These are phyloP conservation scores for Syncephalastrum sp. DNA, from an alignment of 371 early-diverging fungal species.

Conservation along the genomic window DNA sequence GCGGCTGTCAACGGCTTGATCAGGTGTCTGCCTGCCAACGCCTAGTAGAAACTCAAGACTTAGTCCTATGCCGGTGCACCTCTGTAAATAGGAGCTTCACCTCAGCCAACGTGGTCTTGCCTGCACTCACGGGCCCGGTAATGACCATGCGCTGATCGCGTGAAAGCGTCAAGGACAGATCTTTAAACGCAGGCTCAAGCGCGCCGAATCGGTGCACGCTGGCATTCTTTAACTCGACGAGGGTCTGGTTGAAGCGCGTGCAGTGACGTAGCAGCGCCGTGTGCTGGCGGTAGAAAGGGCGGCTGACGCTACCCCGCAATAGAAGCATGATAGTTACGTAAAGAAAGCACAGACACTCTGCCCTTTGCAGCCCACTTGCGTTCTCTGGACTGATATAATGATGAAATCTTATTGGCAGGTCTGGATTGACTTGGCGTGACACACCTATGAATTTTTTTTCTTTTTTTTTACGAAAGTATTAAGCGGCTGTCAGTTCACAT, in stretches of 20 bases:
- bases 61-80: neutral
- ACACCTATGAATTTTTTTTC: too few relatives aligned
- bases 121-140: constrained; percentile 48
- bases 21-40: constrained; percentile 41
- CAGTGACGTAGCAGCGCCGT: neutral
- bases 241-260: constrained; percentile 4
- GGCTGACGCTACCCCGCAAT: too few relatives aligned
- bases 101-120: constrained; percentile 51
- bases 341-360: too few relatives aligned
- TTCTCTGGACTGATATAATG: too few relatives aligned
- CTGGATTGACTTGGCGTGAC: too few relatives aligned
- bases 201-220: constrained; percentile 36
- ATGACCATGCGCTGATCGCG: constrained; percentile 38
- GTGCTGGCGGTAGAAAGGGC: too few relatives aligned
- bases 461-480: too few relatives aligned
- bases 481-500: too few relatives aligned
- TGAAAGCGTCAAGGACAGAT: constrained; percentile 30
- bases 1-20: constrained; percentile 33
- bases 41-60: constrained; percentile 12
- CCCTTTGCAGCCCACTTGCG: too few relatives aligned
- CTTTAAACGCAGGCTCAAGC: constrained; percentile 36
- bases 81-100: constrained; percentile 13
- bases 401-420: too few relatives aligned
- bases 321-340: too few relatives aligned
- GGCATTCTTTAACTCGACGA: constrained; percentile 36